Conservation (phyloP, 306 rosid species). For the Albizia julibrissin region DNA sequence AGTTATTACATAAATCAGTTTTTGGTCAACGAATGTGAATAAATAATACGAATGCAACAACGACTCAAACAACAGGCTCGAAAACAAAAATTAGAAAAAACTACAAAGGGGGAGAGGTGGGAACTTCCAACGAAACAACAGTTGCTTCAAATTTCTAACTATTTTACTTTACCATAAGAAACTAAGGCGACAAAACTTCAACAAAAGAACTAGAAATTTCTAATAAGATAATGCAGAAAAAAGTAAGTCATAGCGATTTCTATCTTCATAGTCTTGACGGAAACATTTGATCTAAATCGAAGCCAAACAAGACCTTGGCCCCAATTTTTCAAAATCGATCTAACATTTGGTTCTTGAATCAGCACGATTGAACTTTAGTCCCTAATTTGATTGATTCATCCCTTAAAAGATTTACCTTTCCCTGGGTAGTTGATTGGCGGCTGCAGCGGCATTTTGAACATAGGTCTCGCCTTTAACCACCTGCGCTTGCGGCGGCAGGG, state of each 20-base stretch:
- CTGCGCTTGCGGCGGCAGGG: constrained; percentile 15
- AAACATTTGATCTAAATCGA: constrained; percentile 27
- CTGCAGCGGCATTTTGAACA: constrained; percentile 34
- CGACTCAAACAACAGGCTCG: neutral
- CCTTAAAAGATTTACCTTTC: constrained; percentile 50
- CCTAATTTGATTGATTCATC: neutral
- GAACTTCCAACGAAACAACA: neutral
- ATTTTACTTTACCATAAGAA: neutral
- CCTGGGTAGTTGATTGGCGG: constrained; percentile 42
- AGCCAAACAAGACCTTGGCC: constrained; percentile 4
- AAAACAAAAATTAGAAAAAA: neutral
- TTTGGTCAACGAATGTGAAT: constrained; percentile 28
- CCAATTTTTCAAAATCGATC: neutral
- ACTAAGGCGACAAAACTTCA: constrained; percentile 11
- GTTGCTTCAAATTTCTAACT: neutral
- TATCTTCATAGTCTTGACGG: neutral
- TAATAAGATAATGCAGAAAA: neutral
- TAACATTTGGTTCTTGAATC: neutral
- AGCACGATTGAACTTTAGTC: neutral
- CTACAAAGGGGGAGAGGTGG: neutral
- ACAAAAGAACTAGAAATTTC: neutral
- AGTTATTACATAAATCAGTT: neutral
- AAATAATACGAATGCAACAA: constrained; percentile 8
- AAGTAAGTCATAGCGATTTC: constrained; percentile 12
- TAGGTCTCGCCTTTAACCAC: constrained; percentile 23